Conservation (phyloP, 176 grass and related monocot genomes). For the Puccinellia tenuiflora region DNA sequence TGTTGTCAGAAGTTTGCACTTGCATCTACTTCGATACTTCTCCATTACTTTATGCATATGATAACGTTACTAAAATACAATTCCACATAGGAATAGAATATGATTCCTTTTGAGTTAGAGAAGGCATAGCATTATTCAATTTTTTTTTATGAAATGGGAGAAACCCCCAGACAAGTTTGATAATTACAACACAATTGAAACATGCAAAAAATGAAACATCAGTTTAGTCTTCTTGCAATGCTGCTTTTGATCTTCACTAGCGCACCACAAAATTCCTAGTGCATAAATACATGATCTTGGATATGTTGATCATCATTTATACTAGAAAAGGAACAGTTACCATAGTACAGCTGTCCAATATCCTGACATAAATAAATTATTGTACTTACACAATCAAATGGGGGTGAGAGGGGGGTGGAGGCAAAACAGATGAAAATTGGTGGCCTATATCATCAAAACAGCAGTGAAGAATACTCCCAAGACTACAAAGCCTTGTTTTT, state of each 20-base stretch:
- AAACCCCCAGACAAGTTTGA: slow-evolving; percentile 12
- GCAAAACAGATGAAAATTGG: neutral
- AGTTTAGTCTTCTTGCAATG: slow-evolving; percentile 9
- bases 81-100: neutral
- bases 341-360: neutral
- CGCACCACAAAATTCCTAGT: neutral
- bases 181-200: neutral
- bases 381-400: slow-evolving; percentile 44
- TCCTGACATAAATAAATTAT: slow-evolving; percentile 31
- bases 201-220: neutral
- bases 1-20: neutral
- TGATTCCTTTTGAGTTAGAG: neutral
- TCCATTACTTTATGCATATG: neutral
- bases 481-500: slow-evolving; percentile 30
- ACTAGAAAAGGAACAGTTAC: neutral
- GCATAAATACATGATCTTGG: neutral
- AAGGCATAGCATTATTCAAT: neutral
- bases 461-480: slow-evolving; percentile 15
- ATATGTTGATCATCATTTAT: neutral
- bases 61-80: neutral
- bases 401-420: neutral
- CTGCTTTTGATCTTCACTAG: neutral
- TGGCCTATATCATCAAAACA: slow-evolving; percentile 39
- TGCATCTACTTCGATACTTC: slow-evolving; percentile 11
- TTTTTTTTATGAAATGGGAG: neutral